Evolutionary conservation across 1,284 basidiomycete genomes (phyloP).

Genomic region (Inonotus hispidus): DNA sequence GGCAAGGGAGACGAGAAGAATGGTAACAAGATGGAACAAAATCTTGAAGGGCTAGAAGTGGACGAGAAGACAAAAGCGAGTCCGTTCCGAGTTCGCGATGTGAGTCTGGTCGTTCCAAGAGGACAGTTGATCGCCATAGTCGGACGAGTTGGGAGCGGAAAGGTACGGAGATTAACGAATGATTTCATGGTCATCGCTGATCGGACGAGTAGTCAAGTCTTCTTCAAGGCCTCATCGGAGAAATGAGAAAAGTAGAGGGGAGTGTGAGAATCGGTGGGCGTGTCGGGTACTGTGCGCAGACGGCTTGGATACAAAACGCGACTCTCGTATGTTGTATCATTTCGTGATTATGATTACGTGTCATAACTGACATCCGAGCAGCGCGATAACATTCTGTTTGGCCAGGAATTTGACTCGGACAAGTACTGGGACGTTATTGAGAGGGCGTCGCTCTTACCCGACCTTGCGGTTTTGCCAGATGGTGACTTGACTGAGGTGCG

Average conservation of each 20-base stretch:
- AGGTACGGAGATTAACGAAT: slow-evolving; percentile 19
- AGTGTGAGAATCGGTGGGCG: slow-evolving; percentile 59
- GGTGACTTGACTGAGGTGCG: slow-evolving; percentile 69
- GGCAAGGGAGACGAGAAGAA: slow-evolving; percentile 16
- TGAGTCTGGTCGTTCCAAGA: slow-evolving; percentile 50
- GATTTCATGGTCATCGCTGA: neutral
- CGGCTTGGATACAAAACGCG: slow-evolving; percentile 87
- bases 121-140: slow-evolving; percentile 62
- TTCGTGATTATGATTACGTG: neutral
- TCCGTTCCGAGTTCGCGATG: slow-evolving; percentile 47
- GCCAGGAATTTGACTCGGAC: slow-evolving; percentile 59
- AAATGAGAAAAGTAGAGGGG: slow-evolving; percentile 59
- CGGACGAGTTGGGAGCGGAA: slow-evolving; percentile 59
- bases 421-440: slow-evolving; percentile 64
- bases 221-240: slow-evolving; percentile 66
- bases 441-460: slow-evolving; percentile 57
- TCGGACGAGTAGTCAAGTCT: slow-evolving; percentile 50
- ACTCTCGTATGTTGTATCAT: slow-evolving; percentile 48
- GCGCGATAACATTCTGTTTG: slow-evolving; percentile 68
- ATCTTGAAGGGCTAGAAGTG: slow-evolving; percentile 19
- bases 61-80: slow-evolving; percentile 24
- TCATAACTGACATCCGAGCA: neutral
- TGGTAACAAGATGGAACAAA: slow-evolving; percentile 21
- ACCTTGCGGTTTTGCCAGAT: slow-evolving; percentile 67
- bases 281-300: slow-evolving; percentile 80